phyloP scores from a whole-genome alignment of 441 rosid genomes.

The Erysimum cheiri region DNA sequence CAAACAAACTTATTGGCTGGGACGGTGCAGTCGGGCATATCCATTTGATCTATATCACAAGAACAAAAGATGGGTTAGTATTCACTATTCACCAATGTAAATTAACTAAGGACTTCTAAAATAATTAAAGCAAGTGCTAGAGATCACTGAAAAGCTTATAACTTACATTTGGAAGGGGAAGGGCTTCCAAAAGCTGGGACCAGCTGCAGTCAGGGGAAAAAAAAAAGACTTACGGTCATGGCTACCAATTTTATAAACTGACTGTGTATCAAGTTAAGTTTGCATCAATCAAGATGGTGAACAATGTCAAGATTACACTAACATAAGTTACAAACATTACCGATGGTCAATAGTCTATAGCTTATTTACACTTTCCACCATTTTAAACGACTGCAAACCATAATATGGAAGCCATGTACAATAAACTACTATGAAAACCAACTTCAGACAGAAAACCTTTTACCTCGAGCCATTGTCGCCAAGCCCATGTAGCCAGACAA shows the following conservation, averaged over 20 bases:
- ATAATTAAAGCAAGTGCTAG: conserved; percentile 9
- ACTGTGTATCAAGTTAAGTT: neutral
- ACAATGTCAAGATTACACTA: conserved; percentile 20
- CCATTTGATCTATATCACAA: conserved; percentile 82
- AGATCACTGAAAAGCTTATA: conserved; percentile 27
- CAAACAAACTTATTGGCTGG: conserved; percentile 73
- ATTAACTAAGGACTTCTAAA: conserved; percentile 4
- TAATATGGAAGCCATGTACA: neutral
- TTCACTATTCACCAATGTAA: neutral
- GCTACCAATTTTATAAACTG: conserved; percentile 5
- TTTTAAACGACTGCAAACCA: neutral
- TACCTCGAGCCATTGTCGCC: conserved; percentile 96
- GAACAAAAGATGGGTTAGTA: conserved; percentile 23
- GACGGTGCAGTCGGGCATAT: conserved; percentile 98
- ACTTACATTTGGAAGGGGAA: conserved; percentile 86
- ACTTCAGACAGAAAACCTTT: neutral
- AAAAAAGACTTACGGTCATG: neutral
- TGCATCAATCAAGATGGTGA: conserved; percentile 16
- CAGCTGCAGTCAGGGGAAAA: conserved; percentile 63
- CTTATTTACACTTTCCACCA: conserved; percentile 8
- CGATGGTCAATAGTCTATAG: conserved; percentile 8
- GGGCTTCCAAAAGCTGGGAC: conserved; percentile 89
- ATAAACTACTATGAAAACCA: conserved; percentile 1
- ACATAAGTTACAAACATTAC: conserved; percentile 1
- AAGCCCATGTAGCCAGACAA: conserved; percentile 99